These are phyloP conservation scores for Bipolaris bicolor DNA, from an alignment of 2,329 filamentous ascomycete genomes.

Conservation along the genomic window DNA sequence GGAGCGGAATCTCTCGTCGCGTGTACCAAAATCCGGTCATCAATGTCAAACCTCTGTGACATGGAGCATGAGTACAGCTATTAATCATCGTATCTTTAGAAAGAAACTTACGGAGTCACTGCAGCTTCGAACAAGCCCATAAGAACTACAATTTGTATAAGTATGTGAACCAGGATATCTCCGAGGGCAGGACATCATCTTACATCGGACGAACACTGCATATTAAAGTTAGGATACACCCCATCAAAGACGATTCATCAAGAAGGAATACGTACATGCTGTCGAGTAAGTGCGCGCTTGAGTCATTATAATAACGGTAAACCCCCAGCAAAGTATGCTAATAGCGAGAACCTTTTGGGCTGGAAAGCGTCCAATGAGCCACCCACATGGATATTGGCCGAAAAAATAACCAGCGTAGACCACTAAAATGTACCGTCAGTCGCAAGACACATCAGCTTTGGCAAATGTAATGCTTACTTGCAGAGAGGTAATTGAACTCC, in stretches of 20 bases:
- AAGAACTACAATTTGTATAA: slow-evolving; percentile 39
- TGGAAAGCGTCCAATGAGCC: slow-evolving; percentile 48
- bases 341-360: slow-evolving; percentile 47
- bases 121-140: slow-evolving; percentile 59
- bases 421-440: slow-evolving; percentile 18
- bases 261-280: slow-evolving; percentile 35
- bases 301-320: slow-evolving; percentile 44
- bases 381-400: slow-evolving; percentile 52
- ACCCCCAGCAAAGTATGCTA: slow-evolving; percentile 44
- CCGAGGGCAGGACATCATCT: no score
- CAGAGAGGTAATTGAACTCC: slow-evolving; percentile 48
- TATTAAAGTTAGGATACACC: no score
- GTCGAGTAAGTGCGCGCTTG: slow-evolving; percentile 28
- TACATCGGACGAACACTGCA: no score
- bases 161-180: no score
- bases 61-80: no score
- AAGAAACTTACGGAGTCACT: slow-evolving; percentile 44
- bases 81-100: no score
- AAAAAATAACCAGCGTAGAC: slow-evolving; percentile 52
- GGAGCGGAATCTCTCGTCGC: slow-evolving; percentile 65
- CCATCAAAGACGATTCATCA: no score
- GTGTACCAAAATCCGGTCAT: slow-evolving; percentile 72
- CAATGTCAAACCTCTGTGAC: slow-evolving; percentile 60
- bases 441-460: no score
- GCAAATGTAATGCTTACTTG: slow-evolving; percentile 15